Evolutionary conservation across 2,329 filamentous ascomycete genomes (phyloP), one percentile per base, ranked within the genome.

Genomic region (Myotisia sp.): DNA sequence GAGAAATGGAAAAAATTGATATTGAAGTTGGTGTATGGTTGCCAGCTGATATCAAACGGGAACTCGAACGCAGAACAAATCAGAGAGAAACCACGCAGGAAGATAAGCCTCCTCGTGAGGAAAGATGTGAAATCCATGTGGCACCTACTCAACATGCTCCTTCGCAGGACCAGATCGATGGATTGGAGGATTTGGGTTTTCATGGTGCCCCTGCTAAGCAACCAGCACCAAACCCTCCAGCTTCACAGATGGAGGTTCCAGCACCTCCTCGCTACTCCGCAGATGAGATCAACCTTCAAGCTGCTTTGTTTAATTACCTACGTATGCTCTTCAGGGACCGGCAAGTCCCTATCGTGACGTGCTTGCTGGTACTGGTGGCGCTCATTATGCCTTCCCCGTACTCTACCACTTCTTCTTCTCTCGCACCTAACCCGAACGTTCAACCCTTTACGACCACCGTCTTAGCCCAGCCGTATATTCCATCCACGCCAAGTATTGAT

Each of bases 1-100:
- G 74, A 46, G 87, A 95, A 57, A 98, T 98, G 90, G 90, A 98
- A 59, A 73, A 87, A n/a, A 83, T 95, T 0, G 90, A 98, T 50
- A 82, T 92, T 1, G 87, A 95, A 56, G 73, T 98, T 34, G 74
- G 81, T 47, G 80, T 90, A 3, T 72, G 67, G 64, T 59, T 76
- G 17, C 64, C 65, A 2, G 63, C 69, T 3, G 63, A 67, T 6
- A 44, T 71, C 6, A 59, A 65, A 24, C 60, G 62, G 29, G 59
- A 60, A 13, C 43, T 76, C 16, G 68, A 74, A 38, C 49, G 49
- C 24, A 47, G 51, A 38, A 48, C 59, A 19, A 40, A 54, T 6
- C 55, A 65, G 21, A 62, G 67, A 31, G 58, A 63, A 36, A 40
- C 43, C 12, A 39, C 44, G n/a, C n/a, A n/a, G n/a, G 18, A 37